A percentile compares a stretch with the other conserved stretches of the same genome.
These are phyloP conservation scores for Xylariaceae sp. DNA, from an alignment of 2,329 filamentous ascomycete species.

Conservation along the genomic window DNA sequence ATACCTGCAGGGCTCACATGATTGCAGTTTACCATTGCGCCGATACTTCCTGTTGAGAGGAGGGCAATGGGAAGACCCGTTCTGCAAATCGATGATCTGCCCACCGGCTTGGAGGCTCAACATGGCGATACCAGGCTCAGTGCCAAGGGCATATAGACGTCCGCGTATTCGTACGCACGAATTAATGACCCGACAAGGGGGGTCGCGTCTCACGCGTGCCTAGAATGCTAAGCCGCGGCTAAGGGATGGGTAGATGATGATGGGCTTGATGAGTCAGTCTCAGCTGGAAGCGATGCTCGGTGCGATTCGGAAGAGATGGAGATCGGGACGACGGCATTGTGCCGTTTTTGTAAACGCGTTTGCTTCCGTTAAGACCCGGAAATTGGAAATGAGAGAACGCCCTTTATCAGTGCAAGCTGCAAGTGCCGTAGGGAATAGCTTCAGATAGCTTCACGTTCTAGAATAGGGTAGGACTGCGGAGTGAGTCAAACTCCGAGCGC, in stretches of 20 bases:
- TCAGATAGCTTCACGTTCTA: too few relatives aligned
- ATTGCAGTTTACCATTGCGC: conserved; percentile 35
- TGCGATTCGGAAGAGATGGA: neutral
- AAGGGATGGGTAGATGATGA: neutral
- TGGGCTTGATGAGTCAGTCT: neutral
- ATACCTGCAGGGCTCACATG: conserved; percentile 31
- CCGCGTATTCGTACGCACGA: too few relatives aligned
- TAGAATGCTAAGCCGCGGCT: too few relatives aligned
- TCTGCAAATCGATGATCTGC: conserved; percentile 28
- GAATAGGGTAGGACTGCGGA: too few relatives aligned
- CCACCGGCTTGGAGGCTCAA: conserved; percentile 27
- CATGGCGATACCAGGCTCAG: neutral
- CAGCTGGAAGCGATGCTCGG: neutral
- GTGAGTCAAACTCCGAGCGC: conserved; percentile 21
- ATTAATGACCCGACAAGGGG: too few relatives aligned
- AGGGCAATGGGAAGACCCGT: conserved; percentile 15
- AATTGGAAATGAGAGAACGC: neutral
- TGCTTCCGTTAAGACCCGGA: neutral
- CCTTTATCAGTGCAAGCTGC: neutral
- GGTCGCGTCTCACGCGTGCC: too few relatives aligned
- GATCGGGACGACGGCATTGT: neutral
- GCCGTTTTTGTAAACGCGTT: neutral
- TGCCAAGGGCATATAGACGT: too few relatives aligned
- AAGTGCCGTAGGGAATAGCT: too few relatives aligned
- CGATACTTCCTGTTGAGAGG: conserved; percentile 31